Evolutionary conservation across 768 basidiomycete genomes (phyloP).

Genomic region (Trametes sanguinea): DNA sequence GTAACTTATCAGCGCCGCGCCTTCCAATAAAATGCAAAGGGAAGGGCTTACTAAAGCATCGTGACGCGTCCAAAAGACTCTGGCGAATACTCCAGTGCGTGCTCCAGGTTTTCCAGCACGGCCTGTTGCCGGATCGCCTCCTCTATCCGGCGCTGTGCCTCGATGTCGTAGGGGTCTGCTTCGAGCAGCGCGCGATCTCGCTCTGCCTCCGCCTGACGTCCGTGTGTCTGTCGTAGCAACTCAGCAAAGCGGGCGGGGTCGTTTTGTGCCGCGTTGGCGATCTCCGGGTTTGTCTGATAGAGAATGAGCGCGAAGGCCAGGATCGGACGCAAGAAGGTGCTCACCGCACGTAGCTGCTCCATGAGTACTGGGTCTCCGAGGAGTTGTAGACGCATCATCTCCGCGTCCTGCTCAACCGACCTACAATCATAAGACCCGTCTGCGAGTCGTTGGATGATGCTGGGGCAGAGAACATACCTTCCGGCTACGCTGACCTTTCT

Average conservation of each 20-base stretch:
- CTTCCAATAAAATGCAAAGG: background rate
- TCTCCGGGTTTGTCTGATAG: slow-evolving; percentile 74
- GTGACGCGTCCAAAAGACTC: slow-evolving; percentile 92
- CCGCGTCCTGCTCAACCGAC: slow-evolving; percentile 74
- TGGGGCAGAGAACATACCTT: slow-evolving; percentile 30
- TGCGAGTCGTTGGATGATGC: too few relatives aligned
- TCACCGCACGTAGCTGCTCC: slow-evolving; percentile 67
- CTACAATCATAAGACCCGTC: slow-evolving; percentile 38
- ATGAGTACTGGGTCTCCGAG: slow-evolving; percentile 84
- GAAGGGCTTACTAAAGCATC: slow-evolving; percentile 89
- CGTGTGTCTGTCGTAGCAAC: slow-evolving; percentile 63
- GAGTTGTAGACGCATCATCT: slow-evolving; percentile 88
- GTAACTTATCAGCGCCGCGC: background rate
- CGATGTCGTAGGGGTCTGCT: slow-evolving; percentile 87
- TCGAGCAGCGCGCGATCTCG: slow-evolving; percentile 71
- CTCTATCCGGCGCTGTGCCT: slow-evolving; percentile 91
- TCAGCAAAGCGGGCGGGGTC: slow-evolving; percentile 76
- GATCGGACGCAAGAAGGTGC: slow-evolving; percentile 24
- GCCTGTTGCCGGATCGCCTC: slow-evolving; percentile 90
- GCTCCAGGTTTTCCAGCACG: slow-evolving; percentile 88
- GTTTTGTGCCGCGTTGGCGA: slow-evolving; percentile 68
- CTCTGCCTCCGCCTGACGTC: slow-evolving; percentile 56
- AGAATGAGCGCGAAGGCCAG: background rate
- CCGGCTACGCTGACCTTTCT: slow-evolving; percentile 57
- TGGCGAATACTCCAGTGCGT: slow-evolving; percentile 91